Base-by-base conservation (phyloP, 228 moss, liverwort and hornwort species). In the Sphagnum fallax region DNA sequence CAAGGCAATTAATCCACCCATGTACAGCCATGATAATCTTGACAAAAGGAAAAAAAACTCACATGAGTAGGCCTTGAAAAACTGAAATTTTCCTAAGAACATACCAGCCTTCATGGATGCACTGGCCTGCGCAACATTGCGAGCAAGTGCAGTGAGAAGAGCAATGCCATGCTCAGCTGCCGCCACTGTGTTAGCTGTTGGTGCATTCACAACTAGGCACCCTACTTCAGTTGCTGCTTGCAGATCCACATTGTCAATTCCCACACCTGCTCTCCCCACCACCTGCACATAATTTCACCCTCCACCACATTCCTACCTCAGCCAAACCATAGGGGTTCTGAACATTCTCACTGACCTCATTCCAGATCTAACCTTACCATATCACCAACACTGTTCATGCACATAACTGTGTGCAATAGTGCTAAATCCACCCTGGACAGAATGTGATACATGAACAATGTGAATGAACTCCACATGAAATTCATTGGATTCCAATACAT, bases 151-250 rank as follows among this genome's bases (percentile, higher is more conserved):
- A 16, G 93, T 77, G 64, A 98, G 91, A 15, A 98, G 88, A 5
- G 97, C 78, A 67, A 98, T 91, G 5, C 90, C 97, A 64, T 98
- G 97, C 75, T 98, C 97, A 16, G 97, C 97, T 4, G 97, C 97
- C 4, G 97, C 97, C 13, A 98, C 83, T 18, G 97, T 98, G 76
- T 98, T 98, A 50, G 97, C 97, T 0, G 97, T 98, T 2, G 97
- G 97, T 5, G 97, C 97, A 52, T 98, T 98, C 51, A 98, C 97
- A 4, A 93, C 97, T 79, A 98, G 64, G 71, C 97, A 98, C 4
- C 97, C 97, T 47, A 90, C 79, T 73, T 98, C 97, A 3, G 97
- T 98, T 0, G 97, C 97, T 8, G 97, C 91, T 80, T 98, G 90
- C 47, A 98, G 72, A 69, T 98, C 97, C 4, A 98, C 97, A 74